Base-by-base conservation (phyloP, 331 rosid genomes). In the Rhamnella rubrinervis region DNA sequence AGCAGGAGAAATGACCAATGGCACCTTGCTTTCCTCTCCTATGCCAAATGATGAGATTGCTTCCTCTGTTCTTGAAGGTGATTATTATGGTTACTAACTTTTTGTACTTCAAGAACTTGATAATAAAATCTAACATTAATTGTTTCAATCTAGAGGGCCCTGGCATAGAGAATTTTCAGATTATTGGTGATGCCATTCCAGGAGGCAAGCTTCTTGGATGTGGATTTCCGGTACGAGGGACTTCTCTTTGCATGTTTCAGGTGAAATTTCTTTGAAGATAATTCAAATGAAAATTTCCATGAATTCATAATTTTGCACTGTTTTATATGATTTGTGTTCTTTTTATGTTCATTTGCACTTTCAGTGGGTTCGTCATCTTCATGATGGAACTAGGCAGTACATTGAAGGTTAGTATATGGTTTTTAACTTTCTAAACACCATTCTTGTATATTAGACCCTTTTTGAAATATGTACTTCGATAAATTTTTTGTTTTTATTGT, bases 291-390 rank as follows among this genome's bases (percentile, higher is more conserved):
- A 14, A 51, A 58, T 26, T 63, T 70, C 52, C 55, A 59, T 52
- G 5, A 19, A 52, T 52, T 8, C 11, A 52, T 15, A 52, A 52
- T 5, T 52, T 16, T 49, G 44, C 38, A 46, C 6, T 35, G 64
- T 60, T 41, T 64, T 67, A 37, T 61, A 59, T 61, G 71, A 51
- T 70, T 72, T 63, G 76, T 59, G 65, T 65, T 18, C 60, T 56
- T 31, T 62, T 69, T 8, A 56, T 58, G 58, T 65, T 65, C 65
- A 69, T 68, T 67, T 78, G 63, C 71, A 47, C 57, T 71, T 64
- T 76, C 89, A 93, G 98, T 93, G 98, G 98, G 95, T 93, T 77
- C 86, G 98, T 70, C 95, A 88, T 91, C 95, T 91, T 75, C 86
- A 93, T 65, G 98, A 93, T 79, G 98, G 98, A 60, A 93, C 98